A percentile compares a stretch with the other conserved stretches of the same genome.
These are phyloP conservation scores for Gleditsia sinensis DNA, from an alignment of 306 rosid species.

Conservation along the genomic window DNA sequence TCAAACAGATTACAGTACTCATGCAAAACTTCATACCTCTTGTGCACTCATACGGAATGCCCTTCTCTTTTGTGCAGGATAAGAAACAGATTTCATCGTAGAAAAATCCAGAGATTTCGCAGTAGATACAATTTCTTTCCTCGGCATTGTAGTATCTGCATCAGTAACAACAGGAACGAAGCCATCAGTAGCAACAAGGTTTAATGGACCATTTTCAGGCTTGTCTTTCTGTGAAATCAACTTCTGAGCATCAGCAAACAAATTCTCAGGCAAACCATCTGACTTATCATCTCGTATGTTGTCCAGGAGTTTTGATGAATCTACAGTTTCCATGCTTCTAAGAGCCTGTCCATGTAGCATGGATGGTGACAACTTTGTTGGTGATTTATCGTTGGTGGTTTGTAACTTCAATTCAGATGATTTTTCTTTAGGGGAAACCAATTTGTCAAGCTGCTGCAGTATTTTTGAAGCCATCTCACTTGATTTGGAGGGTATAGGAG, in stretches of 20 bases:
- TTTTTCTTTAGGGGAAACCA: constrained; percentile 77
- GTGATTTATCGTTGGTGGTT: constrained; percentile 51
- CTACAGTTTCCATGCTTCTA: constrained; percentile 75
- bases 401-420: constrained; percentile 50
- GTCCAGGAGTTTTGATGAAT: constrained; percentile 63
- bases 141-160: constrained; percentile 34
- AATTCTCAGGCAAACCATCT: constrained; percentile 35
- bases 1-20: not conserved
- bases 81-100: constrained; percentile 36
- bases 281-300: constrained; percentile 35
- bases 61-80: constrained; percentile 56
- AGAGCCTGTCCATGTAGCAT: constrained; percentile 87
- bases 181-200: constrained; percentile 43
- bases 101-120: constrained; percentile 40
- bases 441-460: constrained; percentile 73
- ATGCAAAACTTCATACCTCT: constrained; percentile 63
- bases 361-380: constrained; percentile 72
- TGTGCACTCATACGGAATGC: constrained; percentile 86
- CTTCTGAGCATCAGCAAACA: constrained; percentile 37
- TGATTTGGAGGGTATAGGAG: constrained; percentile 60
- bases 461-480: constrained; percentile 86
- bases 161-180: constrained; percentile 37
- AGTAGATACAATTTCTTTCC: constrained; percentile 36
- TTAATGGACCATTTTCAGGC: constrained; percentile 53
- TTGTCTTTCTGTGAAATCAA: constrained; percentile 44